phyloP scores from a whole-genome alignment of 2,329 filamentous ascomycete genomes.

The Arthrinium phaeospermum region DNA sequence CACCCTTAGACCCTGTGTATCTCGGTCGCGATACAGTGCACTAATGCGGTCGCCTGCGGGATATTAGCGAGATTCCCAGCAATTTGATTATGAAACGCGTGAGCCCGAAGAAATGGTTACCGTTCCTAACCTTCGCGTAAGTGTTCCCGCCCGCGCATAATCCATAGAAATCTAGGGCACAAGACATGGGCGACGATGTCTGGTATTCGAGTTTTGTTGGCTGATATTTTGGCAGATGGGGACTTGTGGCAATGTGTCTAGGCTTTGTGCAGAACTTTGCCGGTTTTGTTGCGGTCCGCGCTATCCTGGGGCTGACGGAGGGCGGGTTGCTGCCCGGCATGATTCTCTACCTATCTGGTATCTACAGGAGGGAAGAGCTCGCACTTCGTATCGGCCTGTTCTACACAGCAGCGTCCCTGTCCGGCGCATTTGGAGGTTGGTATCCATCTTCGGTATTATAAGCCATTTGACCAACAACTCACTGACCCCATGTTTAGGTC shows the following conservation, averaged over 20 bases:
- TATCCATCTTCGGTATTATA: neutral
- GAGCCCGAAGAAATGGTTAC: slow-evolving; percentile 65
- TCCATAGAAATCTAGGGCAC: neutral
- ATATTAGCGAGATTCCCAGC: slow-evolving; percentile 62
- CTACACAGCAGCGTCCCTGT: slow-evolving; percentile 70
- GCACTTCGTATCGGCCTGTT: slow-evolving; percentile 70
- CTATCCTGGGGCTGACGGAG: slow-evolving; percentile 67
- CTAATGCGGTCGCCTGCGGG: neutral
- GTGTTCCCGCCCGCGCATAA: neutral
- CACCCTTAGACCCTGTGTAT: neutral
- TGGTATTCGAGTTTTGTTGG: neutral
- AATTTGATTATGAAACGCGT: slow-evolving; percentile 68
- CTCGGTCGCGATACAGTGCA: neutral
- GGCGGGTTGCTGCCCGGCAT: slow-evolving; percentile 71
- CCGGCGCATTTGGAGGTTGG: slow-evolving; percentile 65
- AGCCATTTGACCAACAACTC: too few species aligned
- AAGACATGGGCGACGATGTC: neutral
- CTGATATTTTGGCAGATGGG: slow-evolving; percentile 48
- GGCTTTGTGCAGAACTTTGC: slow-evolving; percentile 59
- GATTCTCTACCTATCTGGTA: slow-evolving; percentile 68
- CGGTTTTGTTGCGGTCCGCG: slow-evolving; percentile 66
- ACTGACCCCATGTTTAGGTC: slow-evolving; percentile 39
- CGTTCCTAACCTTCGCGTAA: slow-evolving; percentile 54
- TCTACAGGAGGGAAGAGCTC: slow-evolving; percentile 65
- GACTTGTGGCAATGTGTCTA: slow-evolving; percentile 61